phyloP scores from a whole-genome alignment of 257 asterid species.

The Echium plantagineum region DNA sequence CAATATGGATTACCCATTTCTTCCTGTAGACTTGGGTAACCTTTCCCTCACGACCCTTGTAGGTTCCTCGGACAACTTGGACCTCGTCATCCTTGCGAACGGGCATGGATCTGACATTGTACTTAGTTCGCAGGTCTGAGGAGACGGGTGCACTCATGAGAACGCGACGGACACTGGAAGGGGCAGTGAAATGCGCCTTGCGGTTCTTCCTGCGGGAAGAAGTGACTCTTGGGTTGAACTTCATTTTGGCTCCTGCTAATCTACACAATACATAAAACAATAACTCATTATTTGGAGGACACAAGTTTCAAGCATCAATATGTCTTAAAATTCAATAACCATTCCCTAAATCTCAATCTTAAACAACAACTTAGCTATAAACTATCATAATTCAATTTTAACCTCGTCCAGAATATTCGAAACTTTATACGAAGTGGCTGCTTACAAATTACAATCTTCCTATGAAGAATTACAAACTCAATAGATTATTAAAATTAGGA shows the following conservation, averaged over 20 bases:
- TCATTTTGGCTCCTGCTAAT: slow-evolving; percentile 19
- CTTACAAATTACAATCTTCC: too few relatives aligned
- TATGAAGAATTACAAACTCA: too few relatives aligned
- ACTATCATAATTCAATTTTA: too few relatives aligned
- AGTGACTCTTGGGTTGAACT: slow-evolving; percentile 58
- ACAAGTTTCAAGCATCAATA: too few relatives aligned
- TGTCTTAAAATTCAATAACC: too few relatives aligned
- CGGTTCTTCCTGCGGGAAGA: slow-evolving; percentile 67
- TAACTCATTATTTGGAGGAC: too few relatives aligned
- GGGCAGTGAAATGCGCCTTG: slow-evolving; percentile 70
- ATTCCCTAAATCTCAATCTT: too few relatives aligned
- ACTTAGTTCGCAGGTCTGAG: slow-evolving; percentile 44
- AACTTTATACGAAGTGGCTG: too few relatives aligned
- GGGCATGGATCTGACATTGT: slow-evolving; percentile 71
- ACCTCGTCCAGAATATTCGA: too few relatives aligned
- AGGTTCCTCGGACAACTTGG: slow-evolving; percentile 75
- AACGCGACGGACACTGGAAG: slow-evolving; percentile 60
- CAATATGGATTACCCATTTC: slow-evolving; percentile 91
- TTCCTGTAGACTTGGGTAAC: slow-evolving; percentile 79
- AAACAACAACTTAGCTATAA: too few relatives aligned
- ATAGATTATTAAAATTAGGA: too few relatives aligned
- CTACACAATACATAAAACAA: too few relatives aligned
- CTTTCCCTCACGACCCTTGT: slow-evolving; percentile 86
- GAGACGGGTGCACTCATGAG: slow-evolving; percentile 62
- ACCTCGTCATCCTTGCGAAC: slow-evolving; percentile 89